These are phyloP conservation scores for Umbilicus rupestris DNA, from an alignment of 164 flowering plant genomes.

Conservation along the genomic window DNA sequence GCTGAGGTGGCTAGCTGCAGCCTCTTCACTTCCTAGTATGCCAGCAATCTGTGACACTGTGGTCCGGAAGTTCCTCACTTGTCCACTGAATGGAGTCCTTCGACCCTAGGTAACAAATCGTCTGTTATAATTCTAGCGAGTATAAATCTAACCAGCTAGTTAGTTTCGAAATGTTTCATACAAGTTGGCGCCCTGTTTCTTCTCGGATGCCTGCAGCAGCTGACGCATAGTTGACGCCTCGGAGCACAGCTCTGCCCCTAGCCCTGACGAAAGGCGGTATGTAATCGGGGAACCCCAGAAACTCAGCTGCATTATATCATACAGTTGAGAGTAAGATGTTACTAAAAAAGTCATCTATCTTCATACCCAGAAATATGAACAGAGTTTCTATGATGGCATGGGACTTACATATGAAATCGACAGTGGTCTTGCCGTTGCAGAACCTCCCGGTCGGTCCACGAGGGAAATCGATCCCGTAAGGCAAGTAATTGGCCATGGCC, in stretches of 20 bases:
- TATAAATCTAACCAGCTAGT: neutral
- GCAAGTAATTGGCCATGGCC: constrained; percentile 18
- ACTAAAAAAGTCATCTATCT: too few species aligned
- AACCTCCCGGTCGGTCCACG: constrained; percentile 23
- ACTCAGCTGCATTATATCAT: constrained; percentile 14
- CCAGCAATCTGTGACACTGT: constrained; percentile 1
- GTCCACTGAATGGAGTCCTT: constrained; percentile 10
- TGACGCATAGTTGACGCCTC: constrained; percentile 37
- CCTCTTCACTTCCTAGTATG: neutral
- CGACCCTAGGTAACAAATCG: constrained; percentile 17
- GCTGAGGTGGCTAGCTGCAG: constrained; percentile 10
- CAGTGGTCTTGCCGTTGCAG: constrained; percentile 16
- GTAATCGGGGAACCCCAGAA: constrained; percentile 21
- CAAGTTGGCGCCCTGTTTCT: constrained; percentile 24
- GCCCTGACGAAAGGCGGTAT: constrained; percentile 20
- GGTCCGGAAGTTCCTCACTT: constrained; percentile 13
- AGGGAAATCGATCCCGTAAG: constrained; percentile 21
- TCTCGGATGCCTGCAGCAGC: constrained; percentile 29
- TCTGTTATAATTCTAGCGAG: neutral
- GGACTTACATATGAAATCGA: constrained; percentile 15
- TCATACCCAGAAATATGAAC: too few species aligned
- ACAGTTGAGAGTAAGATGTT: too few species aligned
- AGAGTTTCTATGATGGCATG: too few species aligned
- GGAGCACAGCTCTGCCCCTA: constrained; percentile 5
- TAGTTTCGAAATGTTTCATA: neutral